These are phyloP conservation scores for Pulveroboletus sp. DNA, from an alignment of 768 basidiomycete genomes.

Conservation along the genomic window DNA sequence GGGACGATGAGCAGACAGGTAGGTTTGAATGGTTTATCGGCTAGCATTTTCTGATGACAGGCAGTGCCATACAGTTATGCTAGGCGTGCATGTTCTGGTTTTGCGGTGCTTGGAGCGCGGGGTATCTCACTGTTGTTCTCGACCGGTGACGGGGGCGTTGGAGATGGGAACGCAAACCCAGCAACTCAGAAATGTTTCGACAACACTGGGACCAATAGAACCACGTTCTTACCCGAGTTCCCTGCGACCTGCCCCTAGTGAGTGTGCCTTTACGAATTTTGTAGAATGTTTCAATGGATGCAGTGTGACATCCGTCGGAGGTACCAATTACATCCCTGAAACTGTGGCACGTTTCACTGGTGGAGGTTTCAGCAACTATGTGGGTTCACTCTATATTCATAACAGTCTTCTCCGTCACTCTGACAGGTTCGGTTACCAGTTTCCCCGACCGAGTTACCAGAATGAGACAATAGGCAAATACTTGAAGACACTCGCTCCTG, in stretches of 20 bases:
- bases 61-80: constrained; percentile 57
- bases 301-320: constrained; percentile 72
- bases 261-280: constrained; percentile 1
- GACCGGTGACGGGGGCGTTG: constrained; percentile 67
- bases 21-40: not conserved
- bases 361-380: constrained; percentile 70
- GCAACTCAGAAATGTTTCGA: constrained; percentile 49
- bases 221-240: constrained; percentile 54
- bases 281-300: not conserved
- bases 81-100: constrained; percentile 49
- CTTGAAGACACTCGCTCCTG: constrained; percentile 41
- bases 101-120: constrained; percentile 65
- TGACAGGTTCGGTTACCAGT: constrained; percentile 31
- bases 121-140: constrained; percentile 63
- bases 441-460: constrained; percentile 53
- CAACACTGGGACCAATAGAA: constrained; percentile 53
- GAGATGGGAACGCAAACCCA: constrained; percentile 54
- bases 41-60: not conserved
- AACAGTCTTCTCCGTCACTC: not conserved
- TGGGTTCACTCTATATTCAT: constrained; percentile 23
- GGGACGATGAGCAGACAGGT: constrained; percentile 70
- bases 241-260: constrained; percentile 60
- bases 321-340: constrained; percentile 57
- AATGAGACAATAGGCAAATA: constrained; percentile 39
- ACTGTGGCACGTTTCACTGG: constrained; percentile 58